Evolutionary conservation across 2,329 filamentous ascomycete genomes (phyloP), one percentile per base, ranked within the genome.

Genomic region (Neofusicoccum sp.): DNA sequence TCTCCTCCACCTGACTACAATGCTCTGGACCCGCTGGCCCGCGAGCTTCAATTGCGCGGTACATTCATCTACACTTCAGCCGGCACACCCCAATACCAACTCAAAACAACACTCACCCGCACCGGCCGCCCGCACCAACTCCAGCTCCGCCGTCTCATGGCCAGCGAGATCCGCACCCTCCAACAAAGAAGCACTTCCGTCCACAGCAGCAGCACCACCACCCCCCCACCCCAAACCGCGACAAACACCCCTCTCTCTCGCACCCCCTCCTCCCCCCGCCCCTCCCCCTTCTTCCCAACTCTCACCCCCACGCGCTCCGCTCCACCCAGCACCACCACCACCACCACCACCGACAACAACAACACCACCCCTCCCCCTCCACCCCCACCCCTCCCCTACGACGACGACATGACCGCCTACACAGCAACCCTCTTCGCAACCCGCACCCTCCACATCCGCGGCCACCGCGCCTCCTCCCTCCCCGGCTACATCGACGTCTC

Each of bases 351-450:
- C 20, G 20, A 20, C 20, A 20, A 20, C 20, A 20, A 20, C 20
- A 20, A 20, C 20, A 20, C 14, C 38, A 16, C 24, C n/a, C 12
- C 11, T 30, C 24, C 26, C 24, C 14, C 12, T 8, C 8, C 43
- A 1, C 3, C 8, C 43, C 8, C 41, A 2, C 24, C 20, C 41
- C 64, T 67, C 6, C 51, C 40, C 5, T 71, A 69, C 45, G 65
- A 67, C 14, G 62, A 63, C n/a, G 64, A 69, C 3, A 58, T 43
- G 4, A 71, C 69, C 6, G 61, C 67, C 59, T 70, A 69, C 53
- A 64, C 45, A 4, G 65, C 66, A 5, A 62, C 63, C 2, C 11
- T 47, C 1, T 62, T 63, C 45, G 14, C 34, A 5, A 16, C n/a
- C 24, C 1, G 26, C 38, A n/a, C 26, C 36, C 7, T 54, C 14